Base-by-base conservation (phyloP, 495 filamentous ascomycete genomes). In the Lasiosphaeria hispida region DNA sequence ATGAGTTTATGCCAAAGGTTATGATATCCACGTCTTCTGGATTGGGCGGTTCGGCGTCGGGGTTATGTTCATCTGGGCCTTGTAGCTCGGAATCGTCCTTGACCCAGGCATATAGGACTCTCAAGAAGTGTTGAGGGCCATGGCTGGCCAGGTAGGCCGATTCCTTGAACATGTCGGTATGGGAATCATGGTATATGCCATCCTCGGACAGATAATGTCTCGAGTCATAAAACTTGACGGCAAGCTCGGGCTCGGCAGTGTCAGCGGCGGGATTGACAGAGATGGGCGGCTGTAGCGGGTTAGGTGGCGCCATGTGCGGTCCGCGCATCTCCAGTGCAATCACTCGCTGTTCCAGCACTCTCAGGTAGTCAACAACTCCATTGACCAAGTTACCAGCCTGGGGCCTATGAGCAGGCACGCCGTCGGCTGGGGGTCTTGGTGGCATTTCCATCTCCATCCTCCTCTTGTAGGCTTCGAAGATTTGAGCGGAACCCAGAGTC, bases 1-100 rank as follows among this genome's bases (percentile, higher is more conserved):
- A 14, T 13, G 61, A 63, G 3, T 9, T 9, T 14, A 59, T 30
- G 5, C 57, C 40, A 30, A 63, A 33, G 2, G 14, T 34, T 1
- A 59, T n/a, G 17, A 65, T 52, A 0, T 65, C 55, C 30, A 58
- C 53, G 0, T 53, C 47, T 35, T 48, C 40, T 11, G 56, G 59
- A 17, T 42, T 36, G 1, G 53, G 58, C 4, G 40, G 30, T 14
- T 51, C 13, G 7, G 48, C 7, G 7, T 58, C 47, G 11, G 56
- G 23, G 5, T 30, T 30, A 2, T 45, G 4, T 44, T 19, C 35
- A 10, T 33, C 39, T 19, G 19, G 23, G 34, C 3, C 37, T 23
- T 39, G 7, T 14, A 13, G 43, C 11, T 3, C n/a, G 10, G 15
- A 19, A 15, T 38, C 37, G 10, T 38, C 19, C 11, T 9, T 48